Percentiles rank a stretch among this genome's conserved stretches.
Conservation (phyloP, 768 basidiomycete species). For the Pulveroboletus sp. region DNA sequence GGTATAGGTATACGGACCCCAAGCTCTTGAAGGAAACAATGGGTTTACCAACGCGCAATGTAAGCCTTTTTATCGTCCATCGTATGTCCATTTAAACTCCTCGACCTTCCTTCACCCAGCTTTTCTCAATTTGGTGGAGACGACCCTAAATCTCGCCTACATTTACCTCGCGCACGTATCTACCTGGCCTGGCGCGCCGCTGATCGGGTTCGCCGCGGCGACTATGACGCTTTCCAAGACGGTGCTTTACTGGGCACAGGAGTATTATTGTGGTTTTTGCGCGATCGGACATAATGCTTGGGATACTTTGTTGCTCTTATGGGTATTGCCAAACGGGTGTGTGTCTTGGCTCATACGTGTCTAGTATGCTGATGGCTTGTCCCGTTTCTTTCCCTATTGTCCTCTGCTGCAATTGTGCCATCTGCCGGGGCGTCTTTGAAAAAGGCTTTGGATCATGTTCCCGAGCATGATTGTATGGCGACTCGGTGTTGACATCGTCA, state of each 20-base stretch:
- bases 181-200: constrained; percentile 57
- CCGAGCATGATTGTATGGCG: constrained; percentile 55
- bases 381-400: neutral
- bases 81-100: neutral
- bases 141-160: constrained; percentile 66
- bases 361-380: constrained; percentile 4
- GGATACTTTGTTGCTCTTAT: constrained; percentile 50
- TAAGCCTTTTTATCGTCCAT: constrained; percentile 31
- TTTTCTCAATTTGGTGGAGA: constrained; percentile 75
- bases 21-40: constrained; percentile 55
- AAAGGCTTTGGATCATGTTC: constrained; percentile 73
- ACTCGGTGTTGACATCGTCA: constrained; percentile 59
- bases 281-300: constrained; percentile 68
- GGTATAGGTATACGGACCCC: constrained; percentile 65
- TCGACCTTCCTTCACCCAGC: constrained; percentile 38
- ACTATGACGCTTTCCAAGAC: constrained; percentile 87
- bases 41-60: constrained; percentile 88
- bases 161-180: constrained; percentile 68
- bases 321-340: constrained; percentile 78
- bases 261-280: constrained; percentile 73
- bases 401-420: neutral
- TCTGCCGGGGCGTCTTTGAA: neutral
- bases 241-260: constrained; percentile 73
- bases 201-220: constrained; percentile 69
- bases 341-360: constrained; percentile 20